phyloP scores from a whole-genome alignment of 75 land plant species.

The Pinus tabuliformis region DNA sequence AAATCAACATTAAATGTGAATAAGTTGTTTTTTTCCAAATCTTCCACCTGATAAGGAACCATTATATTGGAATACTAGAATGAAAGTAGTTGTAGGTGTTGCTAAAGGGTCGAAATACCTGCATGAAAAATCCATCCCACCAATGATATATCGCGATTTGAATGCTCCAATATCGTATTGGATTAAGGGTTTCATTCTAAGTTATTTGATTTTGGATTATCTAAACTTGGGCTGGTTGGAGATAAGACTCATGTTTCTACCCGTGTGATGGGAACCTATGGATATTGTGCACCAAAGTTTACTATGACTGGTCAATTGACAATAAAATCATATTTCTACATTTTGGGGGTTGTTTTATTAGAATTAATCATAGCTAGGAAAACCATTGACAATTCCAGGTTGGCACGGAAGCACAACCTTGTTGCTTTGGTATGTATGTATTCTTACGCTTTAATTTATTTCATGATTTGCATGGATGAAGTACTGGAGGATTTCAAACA shows the following conservation, averaged over 20 bases:
- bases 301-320: conserved; percentile 55
- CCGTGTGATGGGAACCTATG: conserved; percentile 50
- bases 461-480: not conserved
- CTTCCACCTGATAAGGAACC: conserved; percentile 33
- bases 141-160: conserved; percentile 43
- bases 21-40: conserved; percentile 15
- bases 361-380: conserved; percentile 46
- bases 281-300: conserved; percentile 55
- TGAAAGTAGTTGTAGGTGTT: conserved; percentile 50
- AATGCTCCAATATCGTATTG: conserved; percentile 41
- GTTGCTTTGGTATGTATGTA: conserved; percentile 16
- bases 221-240: conserved; percentile 50
- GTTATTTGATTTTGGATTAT: conserved; percentile 46
- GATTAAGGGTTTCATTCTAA: conserved; percentile 43
- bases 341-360: conserved; percentile 44
- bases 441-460: not conserved
- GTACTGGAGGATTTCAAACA: not conserved
- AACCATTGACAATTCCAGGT: conserved; percentile 8
- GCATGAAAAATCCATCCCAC: conserved; percentile 54
- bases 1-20: too few species aligned
- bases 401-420: conserved; percentile 13
- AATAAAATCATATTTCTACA: conserved; percentile 47
- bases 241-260: conserved; percentile 54
- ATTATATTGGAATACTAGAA: conserved; percentile 44
- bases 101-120: conserved; percentile 43